phyloP scores from a whole-genome alignment of 495 filamentous ascomycete species.

The Talaromyces trachyspermus region DNA sequence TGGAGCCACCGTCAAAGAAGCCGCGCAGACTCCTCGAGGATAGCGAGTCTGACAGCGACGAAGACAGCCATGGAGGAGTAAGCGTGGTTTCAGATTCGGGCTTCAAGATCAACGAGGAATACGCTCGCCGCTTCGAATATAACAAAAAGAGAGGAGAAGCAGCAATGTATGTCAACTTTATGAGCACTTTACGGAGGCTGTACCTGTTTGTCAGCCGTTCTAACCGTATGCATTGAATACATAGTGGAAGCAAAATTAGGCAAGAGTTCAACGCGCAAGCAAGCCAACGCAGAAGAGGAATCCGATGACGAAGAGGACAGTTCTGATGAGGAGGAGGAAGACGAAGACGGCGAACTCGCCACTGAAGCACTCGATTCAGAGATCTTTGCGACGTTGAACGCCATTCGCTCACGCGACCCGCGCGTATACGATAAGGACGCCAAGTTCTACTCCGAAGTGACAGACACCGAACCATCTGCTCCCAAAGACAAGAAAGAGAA shows the following conservation, averaged over 20 bases:
- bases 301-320: constrained; percentile 42
- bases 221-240: background rate
- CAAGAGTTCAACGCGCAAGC: constrained; percentile 27
- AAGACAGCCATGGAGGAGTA: constrained; percentile 43
- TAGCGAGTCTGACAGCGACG: constrained; percentile 50
- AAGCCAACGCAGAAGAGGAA: constrained; percentile 27
- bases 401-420: constrained; percentile 84
- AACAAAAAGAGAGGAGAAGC: constrained; percentile 93
- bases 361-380: constrained; percentile 78
- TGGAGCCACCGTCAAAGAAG: constrained; percentile 43
- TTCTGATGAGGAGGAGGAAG: constrained; percentile 71
- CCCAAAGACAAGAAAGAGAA: constrained; percentile 57
- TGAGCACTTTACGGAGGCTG: background rate
- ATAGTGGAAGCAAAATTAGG: constrained; percentile 84
- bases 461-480: constrained; percentile 31
- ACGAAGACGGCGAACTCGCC: constrained; percentile 78
- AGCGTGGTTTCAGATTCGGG: constrained; percentile 25
- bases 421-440: constrained; percentile 73
- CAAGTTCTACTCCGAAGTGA: constrained; percentile 66
- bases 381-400: constrained; percentile 74
- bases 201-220: background rate
- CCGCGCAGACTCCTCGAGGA: constrained; percentile 39
- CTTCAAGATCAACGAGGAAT: constrained; percentile 86
- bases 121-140: constrained; percentile 81
- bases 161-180: constrained; percentile 53